A percentile compares a stretch with the other conserved stretches of the same genome.
phyloP scores from a whole-genome alignment of 2,329 filamentous ascomycete species.

The Boeremia lycopersici region DNA sequence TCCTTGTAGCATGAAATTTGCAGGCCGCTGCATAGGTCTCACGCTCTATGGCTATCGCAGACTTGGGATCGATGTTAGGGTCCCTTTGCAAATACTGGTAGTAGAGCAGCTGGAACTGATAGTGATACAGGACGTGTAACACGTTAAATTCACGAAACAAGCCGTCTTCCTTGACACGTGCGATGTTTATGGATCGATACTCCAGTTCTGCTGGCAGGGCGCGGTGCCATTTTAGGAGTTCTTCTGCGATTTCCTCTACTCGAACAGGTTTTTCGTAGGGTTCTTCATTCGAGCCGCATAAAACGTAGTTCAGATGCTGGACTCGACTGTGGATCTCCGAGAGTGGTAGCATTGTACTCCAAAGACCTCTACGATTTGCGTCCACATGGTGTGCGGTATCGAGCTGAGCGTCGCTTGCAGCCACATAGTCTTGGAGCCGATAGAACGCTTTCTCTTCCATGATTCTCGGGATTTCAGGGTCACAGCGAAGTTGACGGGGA shows the following conservation, averaged over 20 bases:
- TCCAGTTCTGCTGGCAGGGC: background rate
- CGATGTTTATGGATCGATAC: slow-evolving; percentile 1
- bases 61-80: background rate
- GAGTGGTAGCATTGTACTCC: slow-evolving; percentile 10
- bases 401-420: background rate
- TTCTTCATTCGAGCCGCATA: slow-evolving; percentile 2
- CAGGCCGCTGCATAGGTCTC: slow-evolving; percentile 2
- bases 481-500: slow-evolving; percentile 3
- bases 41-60: background rate
- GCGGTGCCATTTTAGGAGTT: slow-evolving; percentile 2
- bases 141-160: slow-evolving; percentile 6
- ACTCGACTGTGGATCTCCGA: slow-evolving; percentile 11
- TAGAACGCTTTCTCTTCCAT: slow-evolving; percentile 6
- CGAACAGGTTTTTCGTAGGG: background rate
- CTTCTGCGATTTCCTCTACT: slow-evolving; percentile 9
- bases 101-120: slow-evolving; percentile 10
- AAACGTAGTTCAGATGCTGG: slow-evolving; percentile 7
- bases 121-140: slow-evolving; percentile 7
- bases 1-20: slow-evolving; percentile 4
- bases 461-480: background rate
- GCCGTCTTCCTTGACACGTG: slow-evolving; percentile 3
- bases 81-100: slow-evolving; percentile 10
- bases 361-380: slow-evolving; percentile 1
- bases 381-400: background rate
- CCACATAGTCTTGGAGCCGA: background rate